Conservation (phyloP, 2,329 filamentous ascomycete genomes). For the Ustulina deusta region DNA sequence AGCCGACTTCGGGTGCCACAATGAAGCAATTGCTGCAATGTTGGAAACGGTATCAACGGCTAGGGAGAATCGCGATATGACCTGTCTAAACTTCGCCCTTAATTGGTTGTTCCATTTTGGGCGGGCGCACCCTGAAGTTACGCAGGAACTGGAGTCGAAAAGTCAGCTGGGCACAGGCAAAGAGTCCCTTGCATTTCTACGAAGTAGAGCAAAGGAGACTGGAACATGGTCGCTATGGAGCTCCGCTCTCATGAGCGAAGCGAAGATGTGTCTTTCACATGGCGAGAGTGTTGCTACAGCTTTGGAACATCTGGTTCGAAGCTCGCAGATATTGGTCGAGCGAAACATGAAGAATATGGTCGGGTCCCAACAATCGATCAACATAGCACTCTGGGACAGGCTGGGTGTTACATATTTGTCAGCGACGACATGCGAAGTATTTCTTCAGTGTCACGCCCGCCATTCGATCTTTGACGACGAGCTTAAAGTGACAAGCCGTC, state of each 20-base stretch:
- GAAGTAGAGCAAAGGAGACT: constrained; percentile 85
- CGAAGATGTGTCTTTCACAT: constrained; percentile 79
- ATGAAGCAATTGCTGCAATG: constrained; percentile 92
- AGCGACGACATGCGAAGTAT: constrained; percentile 74
- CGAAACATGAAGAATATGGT: constrained; percentile 79
- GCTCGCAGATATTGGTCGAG: constrained; percentile 83
- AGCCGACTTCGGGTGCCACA: constrained; percentile 92
- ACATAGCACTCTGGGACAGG: constrained; percentile 79
- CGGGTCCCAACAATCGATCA: constrained; percentile 78
- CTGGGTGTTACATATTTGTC: constrained; percentile 73
- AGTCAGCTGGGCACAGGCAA: constrained; percentile 82
- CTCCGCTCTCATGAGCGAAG: constrained; percentile 86
- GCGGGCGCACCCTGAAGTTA: constrained; percentile 83
- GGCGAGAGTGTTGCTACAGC: constrained; percentile 74
- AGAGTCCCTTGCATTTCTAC: constrained; percentile 85
- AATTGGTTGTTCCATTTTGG: constrained; percentile 97
- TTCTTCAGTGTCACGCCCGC: constrained; percentile 76
- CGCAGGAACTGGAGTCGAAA: constrained; percentile 75
- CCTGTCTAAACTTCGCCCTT: constrained; percentile 92
- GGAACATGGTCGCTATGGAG: constrained; percentile 89
- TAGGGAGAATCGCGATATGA: constrained; percentile 90
- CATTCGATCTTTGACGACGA: constrained; percentile 77
- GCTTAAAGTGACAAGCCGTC: constrained; percentile 78
- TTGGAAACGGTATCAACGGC: constrained; percentile 96
- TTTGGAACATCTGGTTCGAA: constrained; percentile 83